A percentile compares a stretch with the other conserved stretches of the same genome.
These are phyloP conservation scores for Cercophora sp. DNA, from an alignment of 495 filamentous ascomycete genomes.

Conservation along the genomic window DNA sequence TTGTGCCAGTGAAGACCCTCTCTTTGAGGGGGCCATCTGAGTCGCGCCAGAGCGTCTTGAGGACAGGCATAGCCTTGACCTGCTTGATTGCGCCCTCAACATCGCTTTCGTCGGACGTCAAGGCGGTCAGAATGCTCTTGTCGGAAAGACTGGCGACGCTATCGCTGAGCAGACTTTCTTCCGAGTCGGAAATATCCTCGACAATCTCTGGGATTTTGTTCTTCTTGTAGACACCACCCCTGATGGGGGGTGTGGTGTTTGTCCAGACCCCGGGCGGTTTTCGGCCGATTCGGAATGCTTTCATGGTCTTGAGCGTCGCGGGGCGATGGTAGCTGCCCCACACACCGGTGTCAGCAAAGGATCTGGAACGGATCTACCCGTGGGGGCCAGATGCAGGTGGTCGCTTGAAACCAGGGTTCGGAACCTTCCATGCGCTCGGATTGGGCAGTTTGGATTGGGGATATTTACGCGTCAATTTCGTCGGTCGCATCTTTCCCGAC, in stretches of 20 bases:
- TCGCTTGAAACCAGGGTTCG: not conserved
- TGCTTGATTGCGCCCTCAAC: not conserved
- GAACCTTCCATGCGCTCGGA: too few species aligned
- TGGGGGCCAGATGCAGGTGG: not conserved
- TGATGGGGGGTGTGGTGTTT: slow-evolving; percentile 78
- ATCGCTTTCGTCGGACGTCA: slow-evolving; percentile 2
- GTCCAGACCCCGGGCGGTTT: slow-evolving; percentile 65
- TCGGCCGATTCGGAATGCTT: slow-evolving; percentile 70
- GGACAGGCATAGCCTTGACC: not conserved
- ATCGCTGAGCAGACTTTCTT: not conserved
- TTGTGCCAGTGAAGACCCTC: not conserved
- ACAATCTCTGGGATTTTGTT: not conserved
- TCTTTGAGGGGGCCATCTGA: not conserved
- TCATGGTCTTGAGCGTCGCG: slow-evolving; percentile 52
- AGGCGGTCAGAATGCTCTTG: not conserved
- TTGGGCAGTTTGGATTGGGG: not conserved
- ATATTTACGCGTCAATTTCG: slow-evolving; percentile 43
- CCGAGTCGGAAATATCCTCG: slow-evolving; percentile 9
- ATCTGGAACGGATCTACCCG: not conserved
- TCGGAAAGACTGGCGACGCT: not conserved
- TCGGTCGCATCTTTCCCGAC: slow-evolving; percentile 49
- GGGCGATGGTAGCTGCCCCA: not conserved
- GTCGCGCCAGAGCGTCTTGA: not conserved
- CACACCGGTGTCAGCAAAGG: not conserved
- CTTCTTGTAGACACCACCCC: slow-evolving; percentile 64